Percentiles rank a stretch among this genome's conserved stretches.
Conservation (phyloP, 805 yeast species). For the Blastobotrys attinorum region DNA sequence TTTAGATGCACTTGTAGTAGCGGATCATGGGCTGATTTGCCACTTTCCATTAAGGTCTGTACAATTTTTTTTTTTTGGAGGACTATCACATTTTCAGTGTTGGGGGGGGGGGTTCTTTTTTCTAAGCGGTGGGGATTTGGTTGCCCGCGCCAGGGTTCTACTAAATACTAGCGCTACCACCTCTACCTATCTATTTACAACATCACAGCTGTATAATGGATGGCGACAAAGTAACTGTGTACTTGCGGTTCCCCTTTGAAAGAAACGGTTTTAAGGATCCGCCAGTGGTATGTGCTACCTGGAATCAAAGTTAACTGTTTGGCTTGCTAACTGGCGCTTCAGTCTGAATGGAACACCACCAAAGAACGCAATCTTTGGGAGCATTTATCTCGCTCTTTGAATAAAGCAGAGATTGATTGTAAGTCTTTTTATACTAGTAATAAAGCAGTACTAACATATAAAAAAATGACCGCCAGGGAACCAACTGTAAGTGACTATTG, state of each 20-base stretch:
- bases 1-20: constrained; percentile 4
- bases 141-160: too few species aligned
- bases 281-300: constrained; percentile 14
- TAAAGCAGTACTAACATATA: not conserved
- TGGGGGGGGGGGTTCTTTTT: too few species aligned
- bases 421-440: constrained; percentile 3
- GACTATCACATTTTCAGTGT: too few species aligned
- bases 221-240: constrained; percentile 28
- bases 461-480: constrained; percentile 5
- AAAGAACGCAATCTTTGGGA: constrained; percentile 31
- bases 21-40: too few species aligned
- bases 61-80: too few species aligned
- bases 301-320: too few species aligned
- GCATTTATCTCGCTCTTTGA: constrained; percentile 27
- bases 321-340: not conserved
- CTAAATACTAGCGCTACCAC: too few species aligned
- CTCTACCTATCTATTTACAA: too few species aligned
- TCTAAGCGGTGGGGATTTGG: too few species aligned
- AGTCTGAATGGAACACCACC: constrained; percentile 26
- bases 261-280: constrained; percentile 38
- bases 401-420: constrained; percentile 29
- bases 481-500: constrained; percentile 6
- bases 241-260: constrained; percentile 37
- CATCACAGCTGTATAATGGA: too few species aligned
- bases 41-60: too few species aligned